Evolutionary conservation across 1,139 yeast species (phyloP).

Genomic region (Casaregolazyma suthepensis): DNA sequence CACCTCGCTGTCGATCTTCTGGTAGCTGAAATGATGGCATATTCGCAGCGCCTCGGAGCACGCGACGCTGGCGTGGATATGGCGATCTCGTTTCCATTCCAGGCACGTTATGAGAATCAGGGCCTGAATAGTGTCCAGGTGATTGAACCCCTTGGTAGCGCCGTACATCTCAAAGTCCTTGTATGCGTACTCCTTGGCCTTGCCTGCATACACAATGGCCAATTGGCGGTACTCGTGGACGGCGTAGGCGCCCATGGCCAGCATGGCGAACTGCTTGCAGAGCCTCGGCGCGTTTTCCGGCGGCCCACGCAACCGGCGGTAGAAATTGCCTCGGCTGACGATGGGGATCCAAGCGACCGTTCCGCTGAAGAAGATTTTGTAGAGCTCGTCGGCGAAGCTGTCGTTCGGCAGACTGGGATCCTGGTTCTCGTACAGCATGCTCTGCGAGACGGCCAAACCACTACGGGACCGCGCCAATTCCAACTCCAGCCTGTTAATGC

Average conservation of each 20-base stretch:
- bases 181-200: background rate
- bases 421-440: background rate
- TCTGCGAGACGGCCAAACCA: background rate
- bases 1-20: background rate
- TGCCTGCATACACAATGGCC: background rate
- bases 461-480: background rate
- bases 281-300: background rate
- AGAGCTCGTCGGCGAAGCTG: background rate
- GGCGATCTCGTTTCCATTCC: background rate
- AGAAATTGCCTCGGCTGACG: background rate
- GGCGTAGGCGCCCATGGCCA: background rate
- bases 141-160: background rate
- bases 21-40: conserved; percentile 1
- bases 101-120: background rate
- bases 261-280: background rate
- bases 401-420: background rate
- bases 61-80: background rate
- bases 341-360: background rate
- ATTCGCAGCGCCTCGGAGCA: background rate
- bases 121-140: background rate
- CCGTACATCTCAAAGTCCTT: background rate
- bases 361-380: background rate
- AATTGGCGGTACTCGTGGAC: background rate
- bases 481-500: background rate
- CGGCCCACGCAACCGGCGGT: background rate